phyloP scores from a whole-genome alignment of 2,329 filamentous ascomycete genomes.

The Fusarium sp. region DNA sequence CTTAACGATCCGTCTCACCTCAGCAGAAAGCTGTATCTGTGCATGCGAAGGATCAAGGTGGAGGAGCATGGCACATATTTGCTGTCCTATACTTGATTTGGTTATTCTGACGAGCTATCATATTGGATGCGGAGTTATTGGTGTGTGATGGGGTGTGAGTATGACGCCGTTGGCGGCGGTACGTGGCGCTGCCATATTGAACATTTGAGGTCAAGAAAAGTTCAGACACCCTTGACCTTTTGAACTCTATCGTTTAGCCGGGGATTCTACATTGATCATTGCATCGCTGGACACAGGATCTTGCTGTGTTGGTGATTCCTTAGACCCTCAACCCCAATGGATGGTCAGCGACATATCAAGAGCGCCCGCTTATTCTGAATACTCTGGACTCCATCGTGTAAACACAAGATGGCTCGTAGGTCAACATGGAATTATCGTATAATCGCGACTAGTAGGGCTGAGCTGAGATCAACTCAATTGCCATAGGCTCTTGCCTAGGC shows the following conservation, averaged over 20 bases:
- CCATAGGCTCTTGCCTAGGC: neutral
- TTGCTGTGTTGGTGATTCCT: constrained; percentile 1
- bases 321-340: neutral
- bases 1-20: neutral
- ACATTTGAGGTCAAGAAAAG: neutral
- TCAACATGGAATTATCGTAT: neutral
- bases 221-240: neutral
- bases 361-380: neutral
- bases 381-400: neutral
- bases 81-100: neutral
- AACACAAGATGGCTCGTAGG: neutral
- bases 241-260: neutral
- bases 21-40: constrained; percentile 6
- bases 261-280: neutral
- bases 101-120: neutral
- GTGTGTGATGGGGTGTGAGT: neutral
- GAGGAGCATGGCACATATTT: neutral
- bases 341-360: neutral
- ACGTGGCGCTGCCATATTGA: constrained; percentile 1
- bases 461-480: constrained; percentile 2
- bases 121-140: constrained; percentile 11
- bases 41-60: neutral
- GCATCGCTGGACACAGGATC: neutral
- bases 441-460: neutral
- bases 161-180: neutral